Percentiles rank a stretch among this genome's conserved stretches.
Evolutionary conservation across 371 early-diverging fungal genomes (phyloP).

Genomic region (Coemansia sp.): DNA sequence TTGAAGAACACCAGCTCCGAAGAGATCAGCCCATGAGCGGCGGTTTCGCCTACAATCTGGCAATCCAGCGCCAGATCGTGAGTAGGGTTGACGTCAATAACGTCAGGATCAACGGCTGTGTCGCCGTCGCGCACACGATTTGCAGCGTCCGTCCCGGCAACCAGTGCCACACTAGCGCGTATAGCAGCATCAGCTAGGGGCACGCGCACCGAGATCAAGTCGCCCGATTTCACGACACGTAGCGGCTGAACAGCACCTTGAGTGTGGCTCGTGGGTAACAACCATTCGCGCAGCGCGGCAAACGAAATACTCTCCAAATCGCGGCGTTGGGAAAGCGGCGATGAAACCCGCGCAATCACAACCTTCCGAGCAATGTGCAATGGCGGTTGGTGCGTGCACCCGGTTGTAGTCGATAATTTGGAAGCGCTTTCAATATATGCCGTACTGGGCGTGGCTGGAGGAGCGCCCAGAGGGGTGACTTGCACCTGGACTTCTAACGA

Average conservation of each 20-base stretch:
- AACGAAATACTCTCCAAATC: slow-evolving; percentile 62
- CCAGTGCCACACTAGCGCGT: slow-evolving; percentile 33
- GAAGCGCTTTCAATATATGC: slow-evolving; percentile 6
- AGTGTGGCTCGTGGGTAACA: slow-evolving; percentile 22
- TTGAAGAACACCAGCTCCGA: slow-evolving; percentile 38
- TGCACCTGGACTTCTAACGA: slow-evolving; percentile 3
- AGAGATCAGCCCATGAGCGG: slow-evolving; percentile 17
- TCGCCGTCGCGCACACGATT: slow-evolving; percentile 30
- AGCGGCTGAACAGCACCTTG: slow-evolving; percentile 50
- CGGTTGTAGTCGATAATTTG: background rate
- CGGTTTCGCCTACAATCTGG: slow-evolving; percentile 30
- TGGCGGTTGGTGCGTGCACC: slow-evolving; percentile 43
- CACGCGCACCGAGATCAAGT: slow-evolving; percentile 68
- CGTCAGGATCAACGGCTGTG: slow-evolving; percentile 10
- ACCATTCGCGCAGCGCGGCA: slow-evolving; percentile 67
- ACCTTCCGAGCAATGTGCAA: slow-evolving; percentile 65
- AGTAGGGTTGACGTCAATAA: slow-evolving; percentile 41
- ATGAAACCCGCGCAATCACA: slow-evolving; percentile 73
- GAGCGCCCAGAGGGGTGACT: slow-evolving; percentile 33
- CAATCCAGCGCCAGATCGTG: slow-evolving; percentile 39
- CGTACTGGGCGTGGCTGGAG: slow-evolving; percentile 23
- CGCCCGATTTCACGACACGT: slow-evolving; percentile 70
- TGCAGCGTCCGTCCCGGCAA: slow-evolving; percentile 55
- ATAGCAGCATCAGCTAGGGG: slow-evolving; percentile 26
- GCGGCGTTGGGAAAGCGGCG: slow-evolving; percentile 70